Evolutionary conservation across 2,329 filamentous ascomycete species (phyloP).

Genomic region (Monilinia polystroma): DNA sequence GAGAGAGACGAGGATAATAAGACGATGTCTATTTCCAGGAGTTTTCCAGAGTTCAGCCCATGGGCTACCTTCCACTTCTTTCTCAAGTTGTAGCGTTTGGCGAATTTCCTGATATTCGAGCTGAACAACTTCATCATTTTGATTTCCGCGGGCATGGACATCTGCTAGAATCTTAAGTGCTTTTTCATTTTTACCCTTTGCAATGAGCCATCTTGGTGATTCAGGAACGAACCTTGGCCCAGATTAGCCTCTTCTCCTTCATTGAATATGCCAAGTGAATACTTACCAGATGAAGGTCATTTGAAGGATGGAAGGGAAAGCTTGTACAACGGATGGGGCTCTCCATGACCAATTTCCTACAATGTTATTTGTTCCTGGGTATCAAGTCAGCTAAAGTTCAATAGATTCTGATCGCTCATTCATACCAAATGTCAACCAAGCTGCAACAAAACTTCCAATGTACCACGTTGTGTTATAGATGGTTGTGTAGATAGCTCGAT

Average conservation of each 20-base stretch:
- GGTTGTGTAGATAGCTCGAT: constrained; percentile 49
- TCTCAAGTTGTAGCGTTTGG: constrained; percentile 46
- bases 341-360: constrained; percentile 41
- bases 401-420: neutral
- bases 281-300: constrained; percentile 35
- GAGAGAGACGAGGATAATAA: constrained; percentile 53
- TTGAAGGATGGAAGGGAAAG: constrained; percentile 36
- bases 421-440: constrained; percentile 47
- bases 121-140: constrained; percentile 43
- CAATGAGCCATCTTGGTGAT: constrained; percentile 55
- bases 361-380: constrained; percentile 42
- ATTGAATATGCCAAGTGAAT: neutral
- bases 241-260: neutral
- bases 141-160: constrained; percentile 45
- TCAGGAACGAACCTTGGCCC: constrained; percentile 42
- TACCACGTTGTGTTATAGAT: constrained; percentile 50
- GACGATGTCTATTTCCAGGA: constrained; percentile 53
- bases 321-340: constrained; percentile 40
- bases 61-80: constrained; percentile 47
- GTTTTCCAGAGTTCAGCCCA: constrained; percentile 51
- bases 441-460: constrained; percentile 47
- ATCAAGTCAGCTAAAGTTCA: constrained; percentile 2
- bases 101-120: constrained; percentile 47
- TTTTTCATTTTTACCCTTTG: constrained; percentile 66
- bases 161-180: constrained; percentile 53